Evolutionary conservation across 2,329 filamentous ascomycete genomes (phyloP).

Genomic region (Huntiella abstrusa): DNA sequence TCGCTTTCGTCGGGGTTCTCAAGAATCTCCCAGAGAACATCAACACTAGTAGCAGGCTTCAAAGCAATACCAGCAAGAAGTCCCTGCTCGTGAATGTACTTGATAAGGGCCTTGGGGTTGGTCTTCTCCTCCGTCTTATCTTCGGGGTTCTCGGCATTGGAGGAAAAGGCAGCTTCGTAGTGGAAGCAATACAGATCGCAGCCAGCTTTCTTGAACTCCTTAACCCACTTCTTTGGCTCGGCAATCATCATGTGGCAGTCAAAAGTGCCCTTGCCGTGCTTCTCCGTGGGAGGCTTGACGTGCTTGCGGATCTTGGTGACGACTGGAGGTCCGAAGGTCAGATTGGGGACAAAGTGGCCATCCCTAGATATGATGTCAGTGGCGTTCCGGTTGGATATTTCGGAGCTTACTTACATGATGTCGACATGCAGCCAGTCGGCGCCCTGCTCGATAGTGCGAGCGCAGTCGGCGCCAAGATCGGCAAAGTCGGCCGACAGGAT

Average conservation of each 20-base stretch:
- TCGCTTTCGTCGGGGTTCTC: slow-evolving; percentile 55
- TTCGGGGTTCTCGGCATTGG: slow-evolving; percentile 64
- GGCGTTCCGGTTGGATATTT: neutral
- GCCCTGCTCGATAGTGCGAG: slow-evolving; percentile 64
- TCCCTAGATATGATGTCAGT: slow-evolving; percentile 42
- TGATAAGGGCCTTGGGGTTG: slow-evolving; percentile 65
- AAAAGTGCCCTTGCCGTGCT: slow-evolving; percentile 72
- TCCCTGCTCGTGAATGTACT: slow-evolving; percentile 74
- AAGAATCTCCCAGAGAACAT: slow-evolving; percentile 81
- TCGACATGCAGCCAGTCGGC: slow-evolving; percentile 92
- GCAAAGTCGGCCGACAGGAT: slow-evolving; percentile 96
- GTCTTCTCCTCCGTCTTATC: slow-evolving; percentile 51
- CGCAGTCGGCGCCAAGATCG: slow-evolving; percentile 69
- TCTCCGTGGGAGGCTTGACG: slow-evolving; percentile 53
- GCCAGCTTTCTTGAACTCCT: slow-evolving; percentile 80
- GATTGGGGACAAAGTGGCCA: slow-evolving; percentile 95
- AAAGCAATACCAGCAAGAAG: slow-evolving; percentile 89
- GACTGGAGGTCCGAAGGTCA: slow-evolving; percentile 89
- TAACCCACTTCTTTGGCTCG: slow-evolving; percentile 98
- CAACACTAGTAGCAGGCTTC: slow-evolving; percentile 78
- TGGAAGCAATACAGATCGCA: slow-evolving; percentile 99
- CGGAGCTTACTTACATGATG: slow-evolving; percentile 42
- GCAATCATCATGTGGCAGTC: slow-evolving; percentile 99
- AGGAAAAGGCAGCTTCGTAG: slow-evolving; percentile 88
- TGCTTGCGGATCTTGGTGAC: slow-evolving; percentile 84